A percentile compares a stretch with the other conserved stretches of the same genome.
These are phyloP conservation scores for Periconia macrospinosa DNA, from an alignment of 2,329 filamentous ascomycete genomes.

Conservation along the genomic window DNA sequence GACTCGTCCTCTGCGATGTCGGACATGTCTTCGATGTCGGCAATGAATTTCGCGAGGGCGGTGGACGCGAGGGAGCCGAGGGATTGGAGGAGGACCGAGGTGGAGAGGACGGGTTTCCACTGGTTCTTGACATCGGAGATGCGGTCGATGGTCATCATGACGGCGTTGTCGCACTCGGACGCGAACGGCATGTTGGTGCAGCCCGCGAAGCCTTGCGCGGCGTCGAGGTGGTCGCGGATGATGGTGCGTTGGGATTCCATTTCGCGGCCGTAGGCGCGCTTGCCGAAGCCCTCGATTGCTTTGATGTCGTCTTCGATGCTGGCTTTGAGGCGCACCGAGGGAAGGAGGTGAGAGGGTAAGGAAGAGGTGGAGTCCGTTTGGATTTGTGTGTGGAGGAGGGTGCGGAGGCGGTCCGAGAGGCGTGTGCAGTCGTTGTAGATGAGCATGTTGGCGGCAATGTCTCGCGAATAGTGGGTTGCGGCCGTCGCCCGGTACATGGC, in stretches of 20 bases:
- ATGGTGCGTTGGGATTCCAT: constrained; percentile 68
- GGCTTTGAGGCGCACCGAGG: constrained; percentile 47
- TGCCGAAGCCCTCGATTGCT: constrained; percentile 61
- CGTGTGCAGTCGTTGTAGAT: constrained; percentile 67
- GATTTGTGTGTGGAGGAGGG: constrained; percentile 50
- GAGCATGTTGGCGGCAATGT: constrained; percentile 62
- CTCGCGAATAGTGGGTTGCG: constrained; percentile 69
- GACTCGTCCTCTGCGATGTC: constrained; percentile 67
- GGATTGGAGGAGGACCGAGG: constrained; percentile 63
- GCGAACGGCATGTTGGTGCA: constrained; percentile 63
- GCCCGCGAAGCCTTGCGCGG: constrained; percentile 62
- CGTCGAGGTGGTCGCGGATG: constrained; percentile 63
- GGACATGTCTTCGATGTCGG: constrained; percentile 63
- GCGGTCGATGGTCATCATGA: constrained; percentile 60
- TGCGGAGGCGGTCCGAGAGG: constrained; percentile 57
- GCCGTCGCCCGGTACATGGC: constrained; percentile 81
- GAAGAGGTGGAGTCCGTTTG: constrained; percentile 33
- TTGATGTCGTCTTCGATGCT: constrained; percentile 58
- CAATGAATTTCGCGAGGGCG: constrained; percentile 61
- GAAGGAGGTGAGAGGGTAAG: constrained; percentile 31
- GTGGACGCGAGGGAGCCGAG: constrained; percentile 62
- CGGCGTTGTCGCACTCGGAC: constrained; percentile 61
- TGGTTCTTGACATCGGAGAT: constrained; percentile 59
- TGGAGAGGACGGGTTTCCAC: constrained; percentile 62
- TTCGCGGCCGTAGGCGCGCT: constrained; percentile 63